Base-by-base conservation (phyloP, 1,139 yeast species). In the Saccharomyces hybrid region DNA sequence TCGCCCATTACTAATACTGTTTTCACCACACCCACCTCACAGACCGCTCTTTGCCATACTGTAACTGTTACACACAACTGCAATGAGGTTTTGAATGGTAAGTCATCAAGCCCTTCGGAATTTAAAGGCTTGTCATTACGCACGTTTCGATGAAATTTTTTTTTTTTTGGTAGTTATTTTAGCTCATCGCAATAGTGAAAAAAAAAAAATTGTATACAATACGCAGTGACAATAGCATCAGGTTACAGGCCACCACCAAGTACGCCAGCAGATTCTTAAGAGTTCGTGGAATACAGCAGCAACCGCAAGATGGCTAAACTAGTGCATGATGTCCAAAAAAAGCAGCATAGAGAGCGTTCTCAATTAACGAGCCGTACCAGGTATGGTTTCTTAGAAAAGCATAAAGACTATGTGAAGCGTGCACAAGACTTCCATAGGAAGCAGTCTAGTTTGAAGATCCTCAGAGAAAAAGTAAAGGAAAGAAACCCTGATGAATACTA, bases 401-500 rank as follows among this genome's bases (percentile, higher is more conserved):
- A 93, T 77, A 91, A 91, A 73, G 99, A 93, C 72, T 93, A 93
- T 72, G 82, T 81, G 64, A 79, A 89, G 51, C 82, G 99, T 71
- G 95, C 98, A 0, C 83, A 81, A 51, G 96, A 93, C 69, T 90
- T 78, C 68, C 98, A 93, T 71, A 80, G 82, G 71, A 93, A 93
- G 68, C 91, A 93, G 71, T 88, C 88, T 21, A 89, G 93, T 26
- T 73, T 93, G 54, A 87, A 87, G 71, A 79, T 86, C 0, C 78
- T 93, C 59, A 81, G 88, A 64, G 77, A 77, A 51, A 89, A 89
- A 69, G 95, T 88, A 1, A 75, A 78, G 49, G 78, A 78, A 49
- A 80, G 90, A 63, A 93, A 93, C 69, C 96, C 95, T n/a, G 98
- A 93, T 78, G 99, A 93, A 71, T 93, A 87, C 73, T 89, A 90